Evolutionary conservation across 1,284 basidiomycete species (phyloP).

Genomic region (Mycena sp.): DNA sequence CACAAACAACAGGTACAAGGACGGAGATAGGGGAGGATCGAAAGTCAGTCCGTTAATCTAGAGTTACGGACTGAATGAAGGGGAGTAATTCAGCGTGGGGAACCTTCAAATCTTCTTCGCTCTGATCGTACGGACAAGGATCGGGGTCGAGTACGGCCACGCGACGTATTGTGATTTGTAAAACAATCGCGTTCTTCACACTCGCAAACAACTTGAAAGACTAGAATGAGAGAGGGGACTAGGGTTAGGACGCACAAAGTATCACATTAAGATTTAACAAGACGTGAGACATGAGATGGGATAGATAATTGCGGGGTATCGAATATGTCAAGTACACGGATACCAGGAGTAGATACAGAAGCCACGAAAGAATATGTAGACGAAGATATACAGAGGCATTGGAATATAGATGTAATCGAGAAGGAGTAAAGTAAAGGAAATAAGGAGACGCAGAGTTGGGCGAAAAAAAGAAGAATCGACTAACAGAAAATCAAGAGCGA

Average conservation of each 20-base stretch:
- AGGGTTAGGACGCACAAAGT: too few relatives aligned
- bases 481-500: too few relatives aligned
- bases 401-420: too few relatives aligned
- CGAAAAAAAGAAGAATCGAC: too few relatives aligned
- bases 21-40: too few relatives aligned
- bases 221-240: background rate
- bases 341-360: background rate
- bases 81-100: background rate
- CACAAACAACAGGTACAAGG: too few relatives aligned
- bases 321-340: background rate
- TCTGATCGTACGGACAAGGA: background rate
- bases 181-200: background rate
- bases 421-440: too few relatives aligned
- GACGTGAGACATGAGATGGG: background rate
- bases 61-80: background rate
- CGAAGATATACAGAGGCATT: slow-evolving; percentile 36
- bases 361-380: slow-evolving; percentile 12
- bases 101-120: background rate
- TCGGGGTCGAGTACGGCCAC: background rate
- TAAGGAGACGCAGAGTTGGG: too few relatives aligned
- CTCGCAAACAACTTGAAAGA: background rate
- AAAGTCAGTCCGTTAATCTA: too few relatives aligned
- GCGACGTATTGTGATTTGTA: background rate
- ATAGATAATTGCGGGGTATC: background rate
- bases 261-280: background rate